Conservation (phyloP, 1,284 basidiomycete species). For the Rhodotorula mucilaginosa region DNA sequence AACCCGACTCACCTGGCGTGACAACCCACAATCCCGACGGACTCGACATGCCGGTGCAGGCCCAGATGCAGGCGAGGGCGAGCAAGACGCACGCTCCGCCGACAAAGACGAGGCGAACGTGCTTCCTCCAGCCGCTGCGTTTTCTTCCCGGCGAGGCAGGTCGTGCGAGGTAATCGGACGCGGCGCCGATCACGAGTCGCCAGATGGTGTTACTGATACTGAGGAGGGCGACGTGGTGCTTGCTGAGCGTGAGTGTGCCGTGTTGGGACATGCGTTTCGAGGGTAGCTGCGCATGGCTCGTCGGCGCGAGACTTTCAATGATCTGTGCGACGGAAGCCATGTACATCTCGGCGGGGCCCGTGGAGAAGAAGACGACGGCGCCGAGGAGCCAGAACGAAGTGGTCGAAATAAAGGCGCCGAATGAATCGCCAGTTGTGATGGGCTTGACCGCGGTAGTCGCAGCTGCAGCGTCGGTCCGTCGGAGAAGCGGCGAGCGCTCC, state of each 20-base stretch:
- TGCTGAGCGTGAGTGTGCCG: slow-evolving; percentile 29
- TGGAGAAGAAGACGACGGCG: slow-evolving; percentile 35
- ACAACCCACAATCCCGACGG: slow-evolving; percentile 35
- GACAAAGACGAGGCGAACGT: slow-evolving; percentile 37
- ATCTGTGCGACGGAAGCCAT: slow-evolving; percentile 39
- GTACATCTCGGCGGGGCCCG: slow-evolving; percentile 39
- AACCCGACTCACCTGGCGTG: slow-evolving; percentile 14
- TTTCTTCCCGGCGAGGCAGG: background rate
- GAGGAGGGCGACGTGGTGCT: slow-evolving; percentile 39
- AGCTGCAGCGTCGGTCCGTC: no score
- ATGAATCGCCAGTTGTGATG: background rate
- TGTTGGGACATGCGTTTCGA: background rate
- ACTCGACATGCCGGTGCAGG: slow-evolving; percentile 16
- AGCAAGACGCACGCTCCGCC: slow-evolving; percentile 23
- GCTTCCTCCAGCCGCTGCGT: slow-evolving; percentile 5
- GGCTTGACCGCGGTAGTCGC: background rate
- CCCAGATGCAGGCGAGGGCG: slow-evolving; percentile 25
- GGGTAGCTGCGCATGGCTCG: background rate
- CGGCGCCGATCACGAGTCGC: slow-evolving; percentile 37
- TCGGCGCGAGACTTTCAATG: slow-evolving; percentile 31
- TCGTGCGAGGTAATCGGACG: slow-evolving; percentile 38
- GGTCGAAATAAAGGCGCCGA: slow-evolving; percentile 19
- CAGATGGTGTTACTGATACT: slow-evolving; percentile 39
- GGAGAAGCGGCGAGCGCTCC: slow-evolving; percentile 26
- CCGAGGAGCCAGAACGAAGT: slow-evolving; percentile 42